A percentile compares a stretch with the other conserved stretches of the same genome.
These are phyloP conservation scores for Candida chauliodis DNA, from an alignment of 805 yeast species.

Conservation along the genomic window DNA sequence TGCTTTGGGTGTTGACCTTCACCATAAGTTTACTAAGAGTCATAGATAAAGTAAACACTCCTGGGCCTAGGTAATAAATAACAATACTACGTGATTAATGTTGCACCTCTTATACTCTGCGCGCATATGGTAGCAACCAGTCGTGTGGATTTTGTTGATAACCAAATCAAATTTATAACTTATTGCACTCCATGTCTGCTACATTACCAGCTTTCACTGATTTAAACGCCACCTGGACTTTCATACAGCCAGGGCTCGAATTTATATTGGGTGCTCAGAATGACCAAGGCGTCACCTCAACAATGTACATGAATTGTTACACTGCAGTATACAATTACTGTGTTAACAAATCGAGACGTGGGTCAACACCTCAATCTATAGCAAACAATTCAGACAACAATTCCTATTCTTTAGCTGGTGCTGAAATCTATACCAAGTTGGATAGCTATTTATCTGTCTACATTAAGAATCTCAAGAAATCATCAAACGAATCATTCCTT, in stretches of 20 bases:
- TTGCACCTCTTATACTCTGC: no score
- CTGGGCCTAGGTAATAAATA: constrained; percentile 7
- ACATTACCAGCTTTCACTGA: constrained; percentile 55
- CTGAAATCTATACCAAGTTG: constrained; percentile 77
- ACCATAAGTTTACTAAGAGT: constrained; percentile 80
- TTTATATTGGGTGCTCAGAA: constrained; percentile 68
- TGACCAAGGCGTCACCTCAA: constrained; percentile 60
- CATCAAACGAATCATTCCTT: constrained; percentile 63
- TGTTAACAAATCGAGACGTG: constrained; percentile 64
- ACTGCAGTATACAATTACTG: constrained; percentile 93
- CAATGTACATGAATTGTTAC: constrained; percentile 83
- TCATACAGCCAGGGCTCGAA: constrained; percentile 72
- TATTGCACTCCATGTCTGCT: constrained; percentile 4
- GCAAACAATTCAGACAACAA: constrained; percentile 18
- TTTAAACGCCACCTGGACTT: constrained; percentile 69
- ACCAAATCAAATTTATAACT: no score
- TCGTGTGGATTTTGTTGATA: no score
- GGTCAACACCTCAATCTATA: constrained; percentile 12
- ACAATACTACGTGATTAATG: no score
- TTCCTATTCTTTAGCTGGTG: constrained; percentile 68
- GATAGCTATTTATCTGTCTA: constrained; percentile 63
- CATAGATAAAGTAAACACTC: constrained; percentile 54
- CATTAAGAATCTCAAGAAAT: constrained; percentile 46
- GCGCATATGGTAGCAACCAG: neutral
- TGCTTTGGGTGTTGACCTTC: constrained; percentile 83